Evolutionary conservation across 2,329 filamentous ascomycete species (phyloP).

Genomic region (Microsporum ferrugineum): DNA sequence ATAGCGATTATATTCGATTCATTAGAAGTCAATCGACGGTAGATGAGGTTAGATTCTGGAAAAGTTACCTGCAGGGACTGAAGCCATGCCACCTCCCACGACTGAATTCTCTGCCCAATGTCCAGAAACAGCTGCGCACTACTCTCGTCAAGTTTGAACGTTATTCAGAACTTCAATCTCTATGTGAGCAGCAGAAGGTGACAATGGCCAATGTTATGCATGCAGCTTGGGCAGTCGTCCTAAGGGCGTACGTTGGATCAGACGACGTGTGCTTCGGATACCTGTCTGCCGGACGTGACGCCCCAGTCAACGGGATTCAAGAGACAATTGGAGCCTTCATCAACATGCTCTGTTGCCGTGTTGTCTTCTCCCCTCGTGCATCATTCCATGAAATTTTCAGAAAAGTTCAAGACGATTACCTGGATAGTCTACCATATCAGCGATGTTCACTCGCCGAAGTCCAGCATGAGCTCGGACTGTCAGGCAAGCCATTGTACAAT

Average conservation of each 20-base stretch:
- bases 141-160: slow-evolving; percentile 9
- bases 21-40: slow-evolving; percentile 8
- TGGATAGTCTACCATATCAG: slow-evolving; percentile 13
- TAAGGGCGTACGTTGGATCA: slow-evolving; percentile 13
- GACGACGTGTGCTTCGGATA: slow-evolving; percentile 25
- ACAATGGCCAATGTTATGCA: slow-evolving; percentile 20
- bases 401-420: slow-evolving; percentile 13
- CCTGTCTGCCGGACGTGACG: slow-evolving; percentile 25
- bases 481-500: slow-evolving; percentile 13
- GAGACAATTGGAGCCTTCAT: slow-evolving; percentile 34
- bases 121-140: slow-evolving; percentile 2
- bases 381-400: slow-evolving; percentile 9
- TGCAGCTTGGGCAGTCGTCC: slow-evolving; percentile 19
- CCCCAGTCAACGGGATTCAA: slow-evolving; percentile 29
- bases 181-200: slow-evolving; percentile 12
- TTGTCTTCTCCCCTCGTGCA: slow-evolving; percentile 8
- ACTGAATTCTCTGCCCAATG: not conserved
- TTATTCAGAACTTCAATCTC: slow-evolving; percentile 8
- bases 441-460: slow-evolving; percentile 13
- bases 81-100: slow-evolving; percentile 16
- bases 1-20: slow-evolving; percentile 14
- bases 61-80: slow-evolving; percentile 17
- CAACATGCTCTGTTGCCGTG: slow-evolving; percentile 27
- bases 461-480: slow-evolving; percentile 11
- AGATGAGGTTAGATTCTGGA: slow-evolving; percentile 19